These are phyloP conservation scores for Gossypium turneri DNA, from an alignment of 345 rosid genomes.

Conservation along the genomic window DNA sequence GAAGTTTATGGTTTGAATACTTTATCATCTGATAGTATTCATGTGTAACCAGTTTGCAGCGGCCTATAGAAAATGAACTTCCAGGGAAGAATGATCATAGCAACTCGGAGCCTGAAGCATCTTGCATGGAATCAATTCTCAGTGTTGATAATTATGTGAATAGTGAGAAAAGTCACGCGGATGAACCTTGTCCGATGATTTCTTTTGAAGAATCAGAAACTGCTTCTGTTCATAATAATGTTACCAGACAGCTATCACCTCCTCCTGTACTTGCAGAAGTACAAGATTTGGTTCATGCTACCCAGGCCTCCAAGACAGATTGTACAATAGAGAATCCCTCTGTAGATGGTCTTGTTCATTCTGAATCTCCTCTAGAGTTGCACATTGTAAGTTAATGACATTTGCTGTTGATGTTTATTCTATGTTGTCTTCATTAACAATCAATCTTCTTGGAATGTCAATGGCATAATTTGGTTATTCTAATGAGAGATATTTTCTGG, in stretches of 20 bases:
- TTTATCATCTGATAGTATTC: constrained; percentile 23
- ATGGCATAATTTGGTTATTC: not conserved
- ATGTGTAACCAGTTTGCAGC: constrained; percentile 43
- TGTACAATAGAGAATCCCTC: constrained; percentile 46
- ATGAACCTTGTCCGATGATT: constrained; percentile 73
- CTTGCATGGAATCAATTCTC: constrained; percentile 33
- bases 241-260: constrained; percentile 88
- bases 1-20: constrained; percentile 17
- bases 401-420: not conserved
- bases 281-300: constrained; percentile 61
- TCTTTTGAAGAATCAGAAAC: constrained; percentile 74
- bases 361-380: constrained; percentile 78
- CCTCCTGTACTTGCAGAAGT: constrained; percentile 93
- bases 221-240: constrained; percentile 30
- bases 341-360: constrained; percentile 42
- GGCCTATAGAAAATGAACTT: constrained; percentile 36
- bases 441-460: constrained; percentile 1
- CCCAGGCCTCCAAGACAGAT: constrained; percentile 43
- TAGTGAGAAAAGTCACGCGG: constrained; percentile 32
- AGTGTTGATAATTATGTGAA: constrained; percentile 30
- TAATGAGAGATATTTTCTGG: not conserved
- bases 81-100: constrained; percentile 31
- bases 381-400: constrained; percentile 65
- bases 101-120: constrained; percentile 40
- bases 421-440: not conserved